Conservation (phyloP, 164 flowering plant species). For the Vitis riparia region DNA sequence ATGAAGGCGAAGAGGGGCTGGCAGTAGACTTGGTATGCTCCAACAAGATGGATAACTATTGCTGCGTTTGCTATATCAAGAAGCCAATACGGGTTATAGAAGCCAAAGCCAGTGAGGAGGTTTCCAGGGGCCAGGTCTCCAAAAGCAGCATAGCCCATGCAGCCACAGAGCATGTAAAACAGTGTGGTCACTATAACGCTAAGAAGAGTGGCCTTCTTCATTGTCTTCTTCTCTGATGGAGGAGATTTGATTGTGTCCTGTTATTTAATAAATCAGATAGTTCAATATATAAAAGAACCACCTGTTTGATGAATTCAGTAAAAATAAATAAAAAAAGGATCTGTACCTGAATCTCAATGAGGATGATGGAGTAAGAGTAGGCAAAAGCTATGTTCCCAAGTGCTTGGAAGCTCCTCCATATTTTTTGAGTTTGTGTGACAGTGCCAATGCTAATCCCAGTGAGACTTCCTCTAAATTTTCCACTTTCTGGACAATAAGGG, state of each 20-base stretch:
- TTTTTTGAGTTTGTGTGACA: conserved; percentile 54
- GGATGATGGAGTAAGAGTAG: conserved; percentile 69
- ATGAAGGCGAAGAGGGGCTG: conserved; percentile 70
- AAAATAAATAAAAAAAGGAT: not conserved
- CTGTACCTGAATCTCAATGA: conserved; percentile 74
- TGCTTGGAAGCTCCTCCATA: conserved; percentile 79
- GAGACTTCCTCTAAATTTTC: conserved; percentile 51
- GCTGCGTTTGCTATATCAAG: conserved; percentile 66
- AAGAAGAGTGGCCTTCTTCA: conserved; percentile 56
- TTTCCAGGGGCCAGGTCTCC: conserved; percentile 67
- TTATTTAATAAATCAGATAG: not conserved
- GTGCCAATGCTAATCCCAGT: conserved; percentile 68
- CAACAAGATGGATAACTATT: conserved; percentile 64
- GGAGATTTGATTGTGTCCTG: conserved; percentile 70
- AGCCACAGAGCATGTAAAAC: conserved; percentile 71
- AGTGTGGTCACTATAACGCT: conserved; percentile 51
- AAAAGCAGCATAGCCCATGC: conserved; percentile 71
- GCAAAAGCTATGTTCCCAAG: conserved; percentile 81
- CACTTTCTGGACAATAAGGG: conserved; percentile 34
- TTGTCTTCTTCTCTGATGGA: conserved; percentile 63
- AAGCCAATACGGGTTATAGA: conserved; percentile 68
- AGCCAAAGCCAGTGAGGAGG: conserved; percentile 72
- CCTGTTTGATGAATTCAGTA: not conserved
- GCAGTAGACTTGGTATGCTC: conserved; percentile 72
- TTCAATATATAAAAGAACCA: not conserved